Base-by-base conservation (phyloP, 805 yeast genomes). In the Kuraishia borneana region DNA sequence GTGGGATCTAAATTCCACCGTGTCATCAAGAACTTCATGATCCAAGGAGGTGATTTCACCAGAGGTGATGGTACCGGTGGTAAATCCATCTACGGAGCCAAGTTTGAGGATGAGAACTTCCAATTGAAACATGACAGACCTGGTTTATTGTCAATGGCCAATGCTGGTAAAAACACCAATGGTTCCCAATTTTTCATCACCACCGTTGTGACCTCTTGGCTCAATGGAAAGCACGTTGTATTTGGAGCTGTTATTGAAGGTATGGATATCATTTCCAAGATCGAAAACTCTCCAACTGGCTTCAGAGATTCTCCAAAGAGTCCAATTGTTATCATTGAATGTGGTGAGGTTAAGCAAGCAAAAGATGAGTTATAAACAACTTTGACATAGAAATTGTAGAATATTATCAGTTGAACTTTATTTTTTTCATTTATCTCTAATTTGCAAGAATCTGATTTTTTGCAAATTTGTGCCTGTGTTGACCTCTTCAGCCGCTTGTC, bases 121-220 rank as follows among this genome's bases (percentile, higher is more conserved):
- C 51, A 53, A 17, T 58, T 79, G 50, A 77, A 70, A 59, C 87
- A 80, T 54, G 76, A 71, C 54, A 73, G 73, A 48, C 77, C 80
- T 38, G 83, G 81, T 53, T 58, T 70, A 47, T 54, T 80, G 46
- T 76, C 84, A 3, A 80, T 80, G 89, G 89, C 89, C 45, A 80
- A 80, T 48, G 77, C 85, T 21, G 89, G 89, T 44, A 72, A 54
- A 42, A 65, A 79, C 60, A 79, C 88, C 59, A 87, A 87, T 56
- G 96, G 96, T 16, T 85, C 95, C 25, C 96, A 87, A 61, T 88
- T 88, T 56, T 88, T 88, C 70, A 81, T 92, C 63, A 87, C 95
- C 51, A 88, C 96, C 19, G 95, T 82, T 17, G 70, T 73, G 23
- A 84, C 96, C 37, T 63, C 79, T 33, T 92, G 98, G 97, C 73